Evolutionary conservation across 2,329 filamentous ascomycete species (phyloP).

Genomic region (Aureobasidium sp.): DNA sequence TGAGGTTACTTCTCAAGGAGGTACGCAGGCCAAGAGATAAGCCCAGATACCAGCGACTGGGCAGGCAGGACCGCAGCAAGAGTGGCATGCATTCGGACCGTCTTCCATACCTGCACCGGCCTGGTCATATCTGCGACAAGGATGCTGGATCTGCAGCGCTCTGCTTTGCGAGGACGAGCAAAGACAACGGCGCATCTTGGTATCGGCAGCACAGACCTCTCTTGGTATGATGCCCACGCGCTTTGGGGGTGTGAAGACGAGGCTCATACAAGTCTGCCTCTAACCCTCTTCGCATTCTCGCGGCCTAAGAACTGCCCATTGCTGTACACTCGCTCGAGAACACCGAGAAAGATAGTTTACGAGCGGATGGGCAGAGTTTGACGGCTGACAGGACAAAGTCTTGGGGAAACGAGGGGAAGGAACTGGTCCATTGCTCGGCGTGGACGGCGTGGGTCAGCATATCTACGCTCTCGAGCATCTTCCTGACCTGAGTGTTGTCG

Average conservation of each 20-base stretch:
- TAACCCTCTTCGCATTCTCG: background rate
- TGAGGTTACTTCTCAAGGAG: background rate
- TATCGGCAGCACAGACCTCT: background rate
- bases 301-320: background rate
- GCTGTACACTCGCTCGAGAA: background rate
- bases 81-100: background rate
- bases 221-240: background rate
- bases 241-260: background rate
- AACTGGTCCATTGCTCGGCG: background rate
- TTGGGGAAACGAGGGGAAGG: background rate
- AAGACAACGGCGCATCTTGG: background rate
- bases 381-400: background rate
- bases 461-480: background rate
- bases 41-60: background rate
- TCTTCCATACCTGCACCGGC: background rate
- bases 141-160: background rate
- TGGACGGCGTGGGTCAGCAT: background rate
- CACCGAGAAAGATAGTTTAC: background rate
- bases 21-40: constrained; percentile 10
- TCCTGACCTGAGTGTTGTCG: background rate
- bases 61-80: background rate
- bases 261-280: background rate
- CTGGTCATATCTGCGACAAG: background rate
- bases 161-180: background rate
- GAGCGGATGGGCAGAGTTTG: background rate